Conservation (phyloP, 768 basidiomycete species). For the Crepidotus variabilis region DNA sequence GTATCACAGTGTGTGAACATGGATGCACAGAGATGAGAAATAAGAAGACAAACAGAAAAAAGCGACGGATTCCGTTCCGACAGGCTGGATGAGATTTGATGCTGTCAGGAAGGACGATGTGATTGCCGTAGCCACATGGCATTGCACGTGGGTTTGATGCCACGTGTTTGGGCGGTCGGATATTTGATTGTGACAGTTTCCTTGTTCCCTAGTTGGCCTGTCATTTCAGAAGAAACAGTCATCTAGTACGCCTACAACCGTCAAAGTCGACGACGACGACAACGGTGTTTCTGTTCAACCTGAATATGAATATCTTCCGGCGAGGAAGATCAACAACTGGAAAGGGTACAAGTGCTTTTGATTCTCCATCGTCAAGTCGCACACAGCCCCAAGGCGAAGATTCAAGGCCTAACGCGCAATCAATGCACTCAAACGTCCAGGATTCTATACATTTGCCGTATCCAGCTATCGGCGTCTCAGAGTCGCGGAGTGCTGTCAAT, state of each 20-base stretch:
- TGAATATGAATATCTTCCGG: constrained; percentile 4
- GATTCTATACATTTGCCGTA: background rate
- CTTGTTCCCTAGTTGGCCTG: constrained; percentile 24
- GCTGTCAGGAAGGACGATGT: constrained; percentile 3
- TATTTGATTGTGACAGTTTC: constrained; percentile 6
- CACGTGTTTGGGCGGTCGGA: constrained; percentile 24
- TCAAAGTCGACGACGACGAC: background rate
- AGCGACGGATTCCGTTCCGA: background rate
- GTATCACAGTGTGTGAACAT: background rate
- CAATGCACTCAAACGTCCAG: background rate
- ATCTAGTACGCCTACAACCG: background rate
- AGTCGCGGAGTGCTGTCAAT: background rate
- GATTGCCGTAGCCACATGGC: constrained; percentile 27
- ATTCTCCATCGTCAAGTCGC: background rate
- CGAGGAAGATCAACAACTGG: constrained; percentile 5
- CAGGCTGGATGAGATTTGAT: background rate
- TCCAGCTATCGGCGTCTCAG: background rate
- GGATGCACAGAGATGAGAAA: background rate
- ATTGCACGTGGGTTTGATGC: constrained; percentile 20
- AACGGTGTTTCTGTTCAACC: background rate
- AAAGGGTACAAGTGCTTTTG: background rate
- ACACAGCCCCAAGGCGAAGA: background rate
- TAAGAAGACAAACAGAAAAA: background rate
- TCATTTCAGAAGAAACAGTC: background rate
- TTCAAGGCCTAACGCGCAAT: background rate